A percentile compares a stretch with the other conserved stretches of the same genome.
These are phyloP conservation scores for Crucihimalaya himalaica DNA, from an alignment of 345 rosid genomes.

Conservation along the genomic window DNA sequence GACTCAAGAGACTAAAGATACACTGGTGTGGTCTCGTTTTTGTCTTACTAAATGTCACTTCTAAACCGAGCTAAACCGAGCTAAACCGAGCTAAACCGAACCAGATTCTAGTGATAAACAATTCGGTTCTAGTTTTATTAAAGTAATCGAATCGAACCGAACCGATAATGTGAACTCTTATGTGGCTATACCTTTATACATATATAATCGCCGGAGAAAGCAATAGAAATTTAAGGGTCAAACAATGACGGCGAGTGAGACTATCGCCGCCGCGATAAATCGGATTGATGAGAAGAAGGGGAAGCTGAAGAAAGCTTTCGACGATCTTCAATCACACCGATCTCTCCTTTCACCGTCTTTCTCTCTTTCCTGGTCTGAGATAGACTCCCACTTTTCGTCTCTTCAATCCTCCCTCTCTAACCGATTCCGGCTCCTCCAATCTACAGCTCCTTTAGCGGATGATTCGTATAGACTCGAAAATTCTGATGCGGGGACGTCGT, in stretches of 20 bases:
- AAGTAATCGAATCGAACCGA: background rate
- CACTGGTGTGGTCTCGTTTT: slow-evolving; percentile 2
- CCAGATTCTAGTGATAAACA: too few species aligned
- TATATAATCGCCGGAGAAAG: slow-evolving; percentile 4
- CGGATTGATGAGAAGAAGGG: slow-evolving; percentile 56
- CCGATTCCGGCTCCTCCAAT: slow-evolving; percentile 56
- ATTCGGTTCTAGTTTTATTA: background rate
- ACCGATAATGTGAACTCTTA: background rate
- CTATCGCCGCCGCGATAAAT: slow-evolving; percentile 57
- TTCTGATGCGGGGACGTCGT: background rate
- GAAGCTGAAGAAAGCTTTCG: slow-evolving; percentile 60
- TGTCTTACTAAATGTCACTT: background rate
- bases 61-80: background rate
- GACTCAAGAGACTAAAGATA: slow-evolving; percentile 5
- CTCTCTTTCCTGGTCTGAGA: slow-evolving; percentile 63
- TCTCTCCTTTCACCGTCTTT: slow-evolving; percentile 51
- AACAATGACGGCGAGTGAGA: slow-evolving; percentile 45
- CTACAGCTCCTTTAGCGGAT: slow-evolving; percentile 18
- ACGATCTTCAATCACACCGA: slow-evolving; percentile 59
- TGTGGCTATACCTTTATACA: background rate
- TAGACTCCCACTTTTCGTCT: slow-evolving; percentile 68
- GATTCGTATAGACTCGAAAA: background rate
- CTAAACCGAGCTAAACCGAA: slow-evolving; percentile 2
- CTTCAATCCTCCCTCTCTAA: slow-evolving; percentile 44
- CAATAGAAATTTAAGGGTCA: background rate